Evolutionary conservation across 179 eudicot species (phyloP), one percentile per base, ranked within the genome.

Genomic region (Gypsophila paniculata): DNA sequence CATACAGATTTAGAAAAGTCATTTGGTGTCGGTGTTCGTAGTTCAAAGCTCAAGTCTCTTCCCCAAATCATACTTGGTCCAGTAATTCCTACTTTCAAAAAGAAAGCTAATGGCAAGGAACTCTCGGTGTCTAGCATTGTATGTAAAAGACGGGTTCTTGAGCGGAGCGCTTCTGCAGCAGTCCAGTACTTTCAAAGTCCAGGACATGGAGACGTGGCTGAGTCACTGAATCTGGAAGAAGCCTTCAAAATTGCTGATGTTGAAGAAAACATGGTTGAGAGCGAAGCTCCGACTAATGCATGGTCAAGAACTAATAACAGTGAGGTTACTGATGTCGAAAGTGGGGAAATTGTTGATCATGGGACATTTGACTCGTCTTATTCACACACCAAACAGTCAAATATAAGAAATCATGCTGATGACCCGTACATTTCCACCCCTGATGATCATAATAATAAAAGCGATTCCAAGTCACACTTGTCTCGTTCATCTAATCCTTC

Each of bases 1-100:
- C 99, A 94, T 84, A 96, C 89, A 26, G 97, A 90, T 77, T 82
- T 94, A 84, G 99, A 94, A 86, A 94, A 85, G 79, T 86, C 99
- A 23, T 94, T 94, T 83, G 97, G 99, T 14, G 84, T 89, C 39
- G 85, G 80, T 71, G 74, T 76, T 83, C 83, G 91, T 39, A 76
- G 72, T 75, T 81, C 85, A 59, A 87, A 77, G 74, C 51, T 77
- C 55, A 86, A 85, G 64, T 77, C 86, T 38, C 83, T 89, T 81
- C 85, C 90, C 7, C 84, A 76, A 71, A 69, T 86, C 72, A 26
- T 85, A 65, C 82, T 86, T 60, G 89, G 89, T 26, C 82, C 88
- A 76, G n/a, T 89, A 54, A 77, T 82, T 71, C 84, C 83, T 55
- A 82, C 76, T 29, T 82, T 89, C 68, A 94, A 86, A 82, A 91